Conservation (phyloP, 2,329 filamentous ascomycete species). For the Trichophyton simii region DNA sequence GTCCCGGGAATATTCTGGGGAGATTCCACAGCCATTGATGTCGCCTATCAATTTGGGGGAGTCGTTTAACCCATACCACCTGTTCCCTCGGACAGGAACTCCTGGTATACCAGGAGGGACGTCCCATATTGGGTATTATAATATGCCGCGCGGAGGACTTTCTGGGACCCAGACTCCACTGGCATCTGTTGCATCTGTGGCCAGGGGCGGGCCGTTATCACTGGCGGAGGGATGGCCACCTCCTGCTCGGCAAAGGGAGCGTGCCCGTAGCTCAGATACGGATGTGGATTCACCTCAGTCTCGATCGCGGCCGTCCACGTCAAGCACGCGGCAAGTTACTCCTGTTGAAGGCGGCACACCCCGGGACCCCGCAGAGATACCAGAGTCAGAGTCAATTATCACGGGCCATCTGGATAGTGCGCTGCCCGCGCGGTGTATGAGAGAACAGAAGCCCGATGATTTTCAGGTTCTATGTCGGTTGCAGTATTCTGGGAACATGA, state of each 20-base stretch:
- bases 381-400: not conserved
- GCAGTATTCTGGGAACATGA: constrained; percentile 75
- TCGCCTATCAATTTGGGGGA: constrained; percentile 27
- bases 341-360: not conserved
- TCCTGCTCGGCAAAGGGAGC: constrained; percentile 9
- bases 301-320: constrained; percentile 34
- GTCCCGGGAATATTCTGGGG: constrained; percentile 19
- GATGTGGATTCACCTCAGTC: constrained; percentile 27
- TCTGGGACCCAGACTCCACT: constrained; percentile 39
- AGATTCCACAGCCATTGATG: constrained; percentile 22
- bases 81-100: constrained; percentile 34
- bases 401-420: not conserved
- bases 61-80: constrained; percentile 29
- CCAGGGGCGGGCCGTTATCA: constrained; percentile 23
- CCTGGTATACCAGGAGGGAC: constrained; percentile 38
- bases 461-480: constrained; percentile 88
- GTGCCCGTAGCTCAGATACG: constrained; percentile 18
- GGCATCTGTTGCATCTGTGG: constrained; percentile 35
- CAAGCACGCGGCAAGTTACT: constrained; percentile 11
- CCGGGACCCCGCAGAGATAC: not conserved
- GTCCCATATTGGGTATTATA: constrained; percentile 34
- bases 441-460: constrained; percentile 70
- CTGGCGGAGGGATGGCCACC: constrained; percentile 23
- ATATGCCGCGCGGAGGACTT: constrained; percentile 36
- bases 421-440: constrained; percentile 40